Evolutionary conservation across 257 asterid genomes (phyloP), one percentile per base, ranked within the genome.

Genomic region (Solanum pennellii): DNA sequence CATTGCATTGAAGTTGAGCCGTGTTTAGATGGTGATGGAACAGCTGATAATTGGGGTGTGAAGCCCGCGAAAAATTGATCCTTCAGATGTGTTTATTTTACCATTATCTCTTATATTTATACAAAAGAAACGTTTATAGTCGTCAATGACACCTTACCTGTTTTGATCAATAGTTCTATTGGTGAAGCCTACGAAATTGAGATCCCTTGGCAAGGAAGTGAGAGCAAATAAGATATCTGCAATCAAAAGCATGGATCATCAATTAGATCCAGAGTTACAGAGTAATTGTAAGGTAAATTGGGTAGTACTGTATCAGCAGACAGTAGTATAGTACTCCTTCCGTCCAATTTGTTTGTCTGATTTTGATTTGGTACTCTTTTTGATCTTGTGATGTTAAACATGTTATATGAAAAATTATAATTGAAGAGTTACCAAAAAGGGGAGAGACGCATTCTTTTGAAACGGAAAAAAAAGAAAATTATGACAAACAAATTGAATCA

Each of bases 161-260:
- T 90, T 87, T 72, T 44, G 68, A 65, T 86, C 69, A 20, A 88
- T 87, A 72, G 42, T 77, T 65, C 27, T 10, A 80, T 89, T 90
- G 86, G 87, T 87, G 88, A 44, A 93, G 69, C 87, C 88, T 72
- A 92, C 87, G 65, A 93, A 92, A 35, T 92, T 94, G 75, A 91
- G 91, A 90, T 91, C 93, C 88, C 91, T 89, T 72, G 94, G 94
- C 87, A 94, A 83, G 31, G 88, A 72, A 88, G 90, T 84, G 73
- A 94, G 87, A 86, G 94, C 94, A 86, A 89, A 92, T 35, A 94
- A 92, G 23, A 94, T 89, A 90, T 94, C 95, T 94, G 93, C 92
- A 88, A 74, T 9, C 9, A 3, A 15, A 39, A 65, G 60, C 0
- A 3, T 16, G 12, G 41, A 45, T 27, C 42, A 45, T 45, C 84